Base-by-base conservation (phyloP, 768 basidiomycete genomes). In the Leccinum incarnatum region DNA sequence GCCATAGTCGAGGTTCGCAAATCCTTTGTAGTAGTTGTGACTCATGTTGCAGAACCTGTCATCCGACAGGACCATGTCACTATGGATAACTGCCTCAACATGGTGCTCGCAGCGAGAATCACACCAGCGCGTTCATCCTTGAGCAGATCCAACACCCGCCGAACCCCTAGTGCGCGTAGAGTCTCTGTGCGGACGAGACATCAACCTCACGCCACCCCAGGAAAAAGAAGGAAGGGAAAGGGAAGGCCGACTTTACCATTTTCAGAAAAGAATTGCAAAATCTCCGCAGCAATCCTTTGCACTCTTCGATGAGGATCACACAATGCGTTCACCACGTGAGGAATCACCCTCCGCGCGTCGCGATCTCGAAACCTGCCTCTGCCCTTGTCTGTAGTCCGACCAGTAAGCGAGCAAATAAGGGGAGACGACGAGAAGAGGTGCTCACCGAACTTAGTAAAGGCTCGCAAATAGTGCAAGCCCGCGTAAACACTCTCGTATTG, bases 401-500 rank as follows among this genome's bases (percentile, higher is more conserved):
- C 2, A 1, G 9, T 29, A 29, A 56, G 29, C 29, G 29, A 29
- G 46, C 4, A 40, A 9, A 10, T n/a, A 17, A 40, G n/a, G 11
- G 5, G 6, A 14, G 37, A 27, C 7, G 3, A 30, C 15, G 32
- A 34, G 10, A 37, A 10, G 17, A 11, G 11, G 15, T 12, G 6
- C 64, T 11, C 6, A 71, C 69, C 66, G 9, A 65, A 60, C 57
- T 57, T 36, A 50, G 63, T 58, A 17, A 72, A 29, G 0, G 59
- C 30, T 5, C 62, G 70, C 3, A 71, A 48, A 36, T 71, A 71
- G 42, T 70, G 64, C 48, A 71, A 53, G 6, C 63, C 63, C 4
- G 68, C 66, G 17, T 65, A 63, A 3, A 47, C 53, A 2, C 45
- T 54, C 37, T 60, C 62, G 29, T 60, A 51, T 1, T 46, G 19